Base-by-base conservation (phyloP, 2,329 filamentous ascomycete species). In the Pseudogymnoascus sp. region DNA sequence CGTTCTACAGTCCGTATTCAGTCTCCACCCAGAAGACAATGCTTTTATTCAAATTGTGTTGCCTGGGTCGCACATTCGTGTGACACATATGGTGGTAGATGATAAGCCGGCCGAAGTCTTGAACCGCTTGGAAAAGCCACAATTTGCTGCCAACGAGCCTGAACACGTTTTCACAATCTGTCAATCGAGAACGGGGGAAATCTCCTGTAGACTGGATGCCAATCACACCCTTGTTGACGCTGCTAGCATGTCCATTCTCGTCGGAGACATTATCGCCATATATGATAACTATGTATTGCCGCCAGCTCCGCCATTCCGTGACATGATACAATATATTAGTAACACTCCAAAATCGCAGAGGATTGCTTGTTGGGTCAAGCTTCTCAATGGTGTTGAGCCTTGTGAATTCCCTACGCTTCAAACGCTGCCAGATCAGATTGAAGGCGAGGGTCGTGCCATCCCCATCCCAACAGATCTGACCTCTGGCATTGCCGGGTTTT, bases 401-500 rank as follows among this genome's bases (percentile, higher is more conserved):
- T 71, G 67, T 61, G 66, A 74, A 39, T 78, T 80, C 63, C 77
- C 77, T 1, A 47, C 41, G 31, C 13, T 60, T 68, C 31, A 64
- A 64, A 5, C 61, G 63, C 33, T 59, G 70, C 70, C 40, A 35
- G 15, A 59, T 36, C 4, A 35, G 60, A 10, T 36, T 21, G 15
- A 65, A 60, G 24, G 61, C 29, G 40, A 59, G 39, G 40, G 57
- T 73, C 31, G 39, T 50, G 2, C 29, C 29, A 54, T 54, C n/a
- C 47, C 47, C 9, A 54, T 54, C n/a, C 47, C 47, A 4, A 17
- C 33, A 54, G 47, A 54, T 31, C 1, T 33, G 33, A 54, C 47
- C 33, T 54, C n/a, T 6, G 65, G 68, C 13, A 66, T 76, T 1
- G 72, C 74, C 58, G 62, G 13, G 1, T 69, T 69, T 13, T 81